Conservation (phyloP, 2,329 filamentous ascomycete species). For the Aureobasidium subglaciale region DNA sequence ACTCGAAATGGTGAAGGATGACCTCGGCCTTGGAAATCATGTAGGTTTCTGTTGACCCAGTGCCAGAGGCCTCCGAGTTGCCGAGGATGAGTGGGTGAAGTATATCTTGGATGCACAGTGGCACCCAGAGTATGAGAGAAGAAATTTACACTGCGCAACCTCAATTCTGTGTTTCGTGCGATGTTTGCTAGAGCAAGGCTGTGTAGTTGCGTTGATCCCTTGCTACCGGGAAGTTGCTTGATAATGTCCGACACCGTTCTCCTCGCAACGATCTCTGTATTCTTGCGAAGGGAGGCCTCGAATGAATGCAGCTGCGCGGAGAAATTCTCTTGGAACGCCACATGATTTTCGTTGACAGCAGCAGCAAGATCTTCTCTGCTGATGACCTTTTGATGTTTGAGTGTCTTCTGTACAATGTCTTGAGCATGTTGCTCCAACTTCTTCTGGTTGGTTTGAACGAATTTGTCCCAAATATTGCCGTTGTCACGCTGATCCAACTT, state of each 20-base stretch:
- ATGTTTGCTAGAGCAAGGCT: conserved; percentile 26
- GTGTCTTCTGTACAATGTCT: conserved; percentile 15
- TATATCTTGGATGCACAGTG: conserved; percentile 50
- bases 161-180: conserved; percentile 22
- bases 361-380: conserved; percentile 18
- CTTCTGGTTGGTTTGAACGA: conserved; percentile 30
- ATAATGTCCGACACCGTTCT: conserved; percentile 9
- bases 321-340: conserved; percentile 15
- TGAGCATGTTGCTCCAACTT: conserved; percentile 30
- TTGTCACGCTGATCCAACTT: conserved; percentile 42
- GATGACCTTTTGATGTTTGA: conserved; percentile 17
- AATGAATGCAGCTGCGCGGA: conserved; percentile 11
- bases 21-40: conserved; percentile 2
- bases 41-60: conserved; percentile 2
- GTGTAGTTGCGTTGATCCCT: conserved; percentile 20
- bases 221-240: conserved; percentile 13
- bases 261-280: not conserved
- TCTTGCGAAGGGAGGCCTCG: conserved; percentile 13
- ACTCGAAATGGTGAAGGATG: conserved; percentile 36
- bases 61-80: conserved; percentile 5
- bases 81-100: conserved; percentile 47
- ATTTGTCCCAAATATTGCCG: conserved; percentile 28
- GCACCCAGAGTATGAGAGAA: conserved; percentile 62
- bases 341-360: conserved; percentile 17
- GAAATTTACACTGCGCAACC: conserved; percentile 57